phyloP scores from a whole-genome alignment of 169 alveolate species.

The Perkinsus olseni region DNA sequence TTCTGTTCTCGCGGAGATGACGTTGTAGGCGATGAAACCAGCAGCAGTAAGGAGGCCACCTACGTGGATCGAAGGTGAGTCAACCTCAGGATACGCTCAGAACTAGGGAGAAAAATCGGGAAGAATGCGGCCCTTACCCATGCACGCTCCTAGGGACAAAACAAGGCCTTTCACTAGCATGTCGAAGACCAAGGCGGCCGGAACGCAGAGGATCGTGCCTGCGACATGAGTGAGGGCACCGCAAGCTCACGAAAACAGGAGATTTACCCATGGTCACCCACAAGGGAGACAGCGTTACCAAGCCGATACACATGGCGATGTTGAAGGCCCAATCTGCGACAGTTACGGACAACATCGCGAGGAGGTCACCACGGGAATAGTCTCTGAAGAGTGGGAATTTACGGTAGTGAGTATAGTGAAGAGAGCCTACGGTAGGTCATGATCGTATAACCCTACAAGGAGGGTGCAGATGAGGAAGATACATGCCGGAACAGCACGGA shows the following conservation, averaged over 20 bases:
- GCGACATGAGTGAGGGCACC: neutral
- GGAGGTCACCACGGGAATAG: neutral
- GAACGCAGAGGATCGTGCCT: neutral
- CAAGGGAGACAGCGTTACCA: neutral
- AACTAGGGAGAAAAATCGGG: too few species aligned
- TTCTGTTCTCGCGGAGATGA: too few species aligned
- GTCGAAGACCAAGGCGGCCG: neutral
- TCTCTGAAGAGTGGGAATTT: too few species aligned
- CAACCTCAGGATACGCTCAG: too few species aligned
- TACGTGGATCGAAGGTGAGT: too few species aligned
- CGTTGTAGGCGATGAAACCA: too few species aligned
- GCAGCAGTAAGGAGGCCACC: too few species aligned
- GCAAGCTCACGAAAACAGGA: too few species aligned
- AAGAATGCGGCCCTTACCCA: too few species aligned
- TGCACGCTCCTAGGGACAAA: neutral
- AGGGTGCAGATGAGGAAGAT: neutral
- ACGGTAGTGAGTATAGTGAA: neutral
- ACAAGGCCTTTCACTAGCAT: neutral
- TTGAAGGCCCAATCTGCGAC: neutral
- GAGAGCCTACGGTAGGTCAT: neutral
- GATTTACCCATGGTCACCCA: neutral
- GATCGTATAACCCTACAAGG: neutral
- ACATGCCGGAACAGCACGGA: neutral
- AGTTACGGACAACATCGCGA: neutral
- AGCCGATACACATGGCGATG: neutral